Evolutionary conservation across 2,329 filamentous ascomycete genomes (phyloP), one percentile per base, ranked within the genome.

Genomic region (Cyanodermella asteris): DNA sequence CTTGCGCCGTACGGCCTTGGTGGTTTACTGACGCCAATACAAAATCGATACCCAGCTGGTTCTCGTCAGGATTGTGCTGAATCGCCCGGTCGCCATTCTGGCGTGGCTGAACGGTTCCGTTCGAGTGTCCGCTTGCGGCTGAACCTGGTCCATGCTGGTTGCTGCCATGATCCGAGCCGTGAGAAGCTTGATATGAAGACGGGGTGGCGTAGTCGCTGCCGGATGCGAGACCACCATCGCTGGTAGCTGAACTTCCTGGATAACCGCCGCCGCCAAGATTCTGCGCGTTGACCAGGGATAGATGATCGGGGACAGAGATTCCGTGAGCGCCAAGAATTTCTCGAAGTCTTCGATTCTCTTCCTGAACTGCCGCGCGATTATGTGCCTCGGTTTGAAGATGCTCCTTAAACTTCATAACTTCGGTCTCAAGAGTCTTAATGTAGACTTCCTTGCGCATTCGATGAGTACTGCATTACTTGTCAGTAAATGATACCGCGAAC

Each of bases 371-470:
- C 26, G 82, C 68, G 41, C 80, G 78, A 43, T 90, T 78, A 36
- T 74, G 69, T 5, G 68, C 63, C 11, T 72, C 63, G 25, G 64
- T 69, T 39, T 69, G 70, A 41, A 72, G 84, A n/a, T 73, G 62
- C 44, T 93, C 81, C 45, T 90, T 87, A 21, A 94, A 58, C 24
- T 80, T 72, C 12, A 90, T 59, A 5, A 94, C 75, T 50, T 94
- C 81, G 41, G 84, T 72, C 49, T 97, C 87, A 10, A 94, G 64
- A 7, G 76, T 70, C 47, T 90, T 90, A 55, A 93, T 90, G 47
- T 94, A 94, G 39, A 81, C 64, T 50, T 94, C 87, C 47, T 94
- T 94, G 36, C 87, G 70, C 52, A 94, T 87, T 28, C 87, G 80
- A 49, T 97, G 87, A 11, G 87, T 94, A 43, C 87, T 91, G 43